These are phyloP conservation scores for Apophysomyces elegans DNA, from an alignment of 371 early-diverging fungal genomes.

Conservation along the genomic window DNA sequence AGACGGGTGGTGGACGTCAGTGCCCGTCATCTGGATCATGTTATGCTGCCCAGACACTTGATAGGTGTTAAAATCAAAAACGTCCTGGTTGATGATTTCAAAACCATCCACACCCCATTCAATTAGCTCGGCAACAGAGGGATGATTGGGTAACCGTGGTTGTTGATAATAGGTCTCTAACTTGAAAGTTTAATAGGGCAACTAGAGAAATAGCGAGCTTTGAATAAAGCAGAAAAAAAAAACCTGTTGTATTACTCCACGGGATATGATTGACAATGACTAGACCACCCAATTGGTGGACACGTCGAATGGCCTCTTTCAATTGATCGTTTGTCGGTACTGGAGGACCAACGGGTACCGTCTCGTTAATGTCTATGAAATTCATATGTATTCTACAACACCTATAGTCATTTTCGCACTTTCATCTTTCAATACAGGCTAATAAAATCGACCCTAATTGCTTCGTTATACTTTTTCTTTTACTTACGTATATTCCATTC, in stretches of 20 bases:
- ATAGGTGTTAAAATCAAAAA: slow-evolving; percentile 64
- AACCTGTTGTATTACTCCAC: slow-evolving; percentile 74
- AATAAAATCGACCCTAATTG: neutral
- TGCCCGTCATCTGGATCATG: slow-evolving; percentile 65
- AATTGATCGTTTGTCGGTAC: slow-evolving; percentile 71
- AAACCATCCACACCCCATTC: slow-evolving; percentile 78
- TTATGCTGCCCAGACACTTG: slow-evolving; percentile 52
- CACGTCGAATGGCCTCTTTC: slow-evolving; percentile 58
- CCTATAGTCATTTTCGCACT: slow-evolving; percentile 23
- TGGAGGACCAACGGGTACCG: slow-evolving; percentile 58
- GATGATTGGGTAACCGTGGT: slow-evolving; percentile 68
- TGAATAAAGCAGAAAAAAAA: neutral
- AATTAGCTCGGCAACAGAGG: slow-evolving; percentile 61
- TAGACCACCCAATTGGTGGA: slow-evolving; percentile 72
- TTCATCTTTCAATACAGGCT: slow-evolving; percentile 2
- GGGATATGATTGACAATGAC: slow-evolving; percentile 85
- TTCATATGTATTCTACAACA: slow-evolving; percentile 83
- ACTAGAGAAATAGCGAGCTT: neutral
- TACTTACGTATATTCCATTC: slow-evolving; percentile 69
- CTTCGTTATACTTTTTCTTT: neutral
- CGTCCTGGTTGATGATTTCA: slow-evolving; percentile 68
- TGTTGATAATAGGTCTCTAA: slow-evolving; percentile 59
- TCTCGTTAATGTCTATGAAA: slow-evolving; percentile 73
- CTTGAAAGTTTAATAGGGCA: neutral
- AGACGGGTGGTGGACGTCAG: slow-evolving; percentile 73